Conservation (phyloP, 352 stramenopile species). For the Salisapilia sapeloensis region DNA sequence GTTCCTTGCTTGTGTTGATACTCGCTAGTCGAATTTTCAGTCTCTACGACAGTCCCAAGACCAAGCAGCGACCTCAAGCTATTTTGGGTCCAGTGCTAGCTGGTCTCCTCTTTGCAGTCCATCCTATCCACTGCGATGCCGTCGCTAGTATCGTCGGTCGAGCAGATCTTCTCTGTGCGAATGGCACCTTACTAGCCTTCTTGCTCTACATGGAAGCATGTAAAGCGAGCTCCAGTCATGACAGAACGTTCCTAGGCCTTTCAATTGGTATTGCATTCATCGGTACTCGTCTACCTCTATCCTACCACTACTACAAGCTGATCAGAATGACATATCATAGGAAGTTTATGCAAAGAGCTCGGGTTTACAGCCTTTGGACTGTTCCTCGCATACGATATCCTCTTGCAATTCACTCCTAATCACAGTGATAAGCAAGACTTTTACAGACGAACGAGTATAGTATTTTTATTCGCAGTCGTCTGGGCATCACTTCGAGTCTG, state of each 20-base stretch:
- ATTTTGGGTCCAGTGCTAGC: conserved; percentile 10
- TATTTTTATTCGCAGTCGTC: conserved; percentile 7
- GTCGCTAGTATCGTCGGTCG: conserved; percentile 82
- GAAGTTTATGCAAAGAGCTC: conserved; percentile 77
- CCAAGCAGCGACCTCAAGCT: neutral
- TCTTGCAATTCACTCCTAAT: conserved; percentile 4
- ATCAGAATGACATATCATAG: too few species aligned
- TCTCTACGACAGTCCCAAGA: conserved; percentile 2
- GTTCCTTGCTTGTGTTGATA: conserved; percentile 35
- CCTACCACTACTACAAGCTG: too few species aligned
- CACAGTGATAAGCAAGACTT: neutral
- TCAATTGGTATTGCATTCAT: too few species aligned
- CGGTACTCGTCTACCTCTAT: conserved; percentile 1
- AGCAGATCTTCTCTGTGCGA: conserved; percentile 75
- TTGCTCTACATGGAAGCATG: conserved; percentile 22
- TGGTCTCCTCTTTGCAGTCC: conserved; percentile 79
- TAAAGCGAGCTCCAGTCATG: too few species aligned
- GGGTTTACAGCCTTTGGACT: conserved; percentile 73
- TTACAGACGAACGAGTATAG: conserved; percentile 3
- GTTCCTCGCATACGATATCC: conserved; percentile 43
- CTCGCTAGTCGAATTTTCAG: conserved; percentile 17
- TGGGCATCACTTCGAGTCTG: conserved; percentile 16
- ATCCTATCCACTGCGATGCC: conserved; percentile 84
- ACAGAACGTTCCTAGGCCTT: too few species aligned
- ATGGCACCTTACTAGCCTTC: conserved; percentile 46